Base-by-base conservation (phyloP, 2,329 filamentous ascomycete genomes). In the Esteya vermicola region DNA sequence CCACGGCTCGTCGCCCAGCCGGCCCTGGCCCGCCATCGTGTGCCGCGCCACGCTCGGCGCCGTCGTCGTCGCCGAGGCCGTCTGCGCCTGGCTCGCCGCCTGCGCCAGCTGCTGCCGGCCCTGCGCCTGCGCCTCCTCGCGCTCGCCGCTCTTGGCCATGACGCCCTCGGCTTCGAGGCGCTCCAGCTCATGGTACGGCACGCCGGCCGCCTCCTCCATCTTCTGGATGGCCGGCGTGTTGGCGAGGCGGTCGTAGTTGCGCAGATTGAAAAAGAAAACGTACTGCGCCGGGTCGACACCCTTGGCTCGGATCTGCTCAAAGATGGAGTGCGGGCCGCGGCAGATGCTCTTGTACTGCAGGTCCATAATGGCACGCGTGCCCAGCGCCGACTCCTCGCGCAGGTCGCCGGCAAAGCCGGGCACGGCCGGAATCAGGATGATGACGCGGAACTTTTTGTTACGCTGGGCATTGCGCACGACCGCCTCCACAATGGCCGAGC, bases 291-390 rank as follows among this genome's bases (percentile, higher is more conserved):
- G 85, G 50, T 95, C 78, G 2, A 91, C 73, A 2, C 83, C 86
- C 46, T 82, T 74, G 33, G 59, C 60, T 42, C 68, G 66, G 43
- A 95, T 76, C 53, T 82, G 79, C 30, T 75, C 85, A 50, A 82
- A 91, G 39, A 98, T 96, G 5, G 85, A 94, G 54, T 96, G 69
- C 47, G 93, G 81, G 6, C 91, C 91, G 33, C 91, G 80, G 53
- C 81, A 85, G 48, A 98, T 93, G 0, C 85, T 93, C 60, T 93
- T 93, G 67, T 91, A 98, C 56, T 96, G 91, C 54, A 94, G 96
- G 56, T 96, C 88, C 85, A 98, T 96, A 52, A 96, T 98, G 10
- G 88, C 89, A 36, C 85, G 64, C 0, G 89, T 96, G 9, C 89
- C 89, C 1, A 75, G 75, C 0, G 89, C 89, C 18, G 82, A 85